Conservation (phyloP, 306 rosid species). For the Cucumis hystrix region DNA sequence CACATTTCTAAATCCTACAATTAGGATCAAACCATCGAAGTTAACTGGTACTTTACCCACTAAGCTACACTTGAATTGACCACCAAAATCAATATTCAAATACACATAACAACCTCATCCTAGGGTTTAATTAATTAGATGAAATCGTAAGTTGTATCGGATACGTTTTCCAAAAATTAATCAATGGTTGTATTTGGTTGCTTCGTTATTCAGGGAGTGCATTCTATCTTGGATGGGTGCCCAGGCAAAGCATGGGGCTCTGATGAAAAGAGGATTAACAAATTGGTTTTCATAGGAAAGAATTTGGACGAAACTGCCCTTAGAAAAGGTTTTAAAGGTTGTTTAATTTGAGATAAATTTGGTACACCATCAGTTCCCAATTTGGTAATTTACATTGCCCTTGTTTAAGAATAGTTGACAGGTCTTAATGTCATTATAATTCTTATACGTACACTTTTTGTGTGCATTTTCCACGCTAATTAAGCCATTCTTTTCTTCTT, state of each 20-base stretch:
- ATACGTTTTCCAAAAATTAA: not conserved
- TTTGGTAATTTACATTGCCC: not conserved
- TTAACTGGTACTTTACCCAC: no score
- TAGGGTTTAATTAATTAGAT: not conserved
- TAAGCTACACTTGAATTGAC: no score
- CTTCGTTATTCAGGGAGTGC: slow-evolving; percentile 61
- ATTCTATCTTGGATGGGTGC: slow-evolving; percentile 76
- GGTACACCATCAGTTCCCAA: not conserved
- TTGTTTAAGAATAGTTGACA: not conserved
- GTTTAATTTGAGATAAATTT: slow-evolving; percentile 26
- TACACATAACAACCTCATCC: not conserved
- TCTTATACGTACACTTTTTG: not conserved
- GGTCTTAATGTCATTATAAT: not conserved
- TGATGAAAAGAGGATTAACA: slow-evolving; percentile 65
- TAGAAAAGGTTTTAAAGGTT: slow-evolving; percentile 76
- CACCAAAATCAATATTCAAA: no score
- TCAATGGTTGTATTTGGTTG: not conserved
- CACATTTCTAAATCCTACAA: no score
- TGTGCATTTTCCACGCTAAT: not conserved
- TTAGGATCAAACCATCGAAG: no score
- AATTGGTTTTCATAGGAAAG: slow-evolving; percentile 85
- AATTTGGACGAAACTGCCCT: slow-evolving; percentile 71
- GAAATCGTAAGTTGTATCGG: not conserved
- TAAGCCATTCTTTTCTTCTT: no score
- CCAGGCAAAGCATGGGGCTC: slow-evolving; percentile 65